These are phyloP conservation scores for Cornus suecica DNA, from an alignment of 148 eudicot species.

Conservation along the genomic window DNA sequence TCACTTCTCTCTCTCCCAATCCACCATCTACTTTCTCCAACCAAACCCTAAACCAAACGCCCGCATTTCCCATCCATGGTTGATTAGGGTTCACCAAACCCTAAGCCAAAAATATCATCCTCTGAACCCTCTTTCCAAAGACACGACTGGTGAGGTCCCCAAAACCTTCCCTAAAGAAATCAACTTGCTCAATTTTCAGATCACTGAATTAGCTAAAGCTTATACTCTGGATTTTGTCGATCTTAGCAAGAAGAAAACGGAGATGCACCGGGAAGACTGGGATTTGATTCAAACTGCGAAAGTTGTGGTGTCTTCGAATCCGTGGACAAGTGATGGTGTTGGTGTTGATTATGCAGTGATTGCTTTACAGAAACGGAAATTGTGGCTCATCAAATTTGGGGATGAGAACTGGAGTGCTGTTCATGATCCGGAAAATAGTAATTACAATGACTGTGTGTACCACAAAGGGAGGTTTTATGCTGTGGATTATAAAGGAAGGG, in stretches of 20 bases:
- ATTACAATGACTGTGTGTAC: background rate
- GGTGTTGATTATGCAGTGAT: background rate
- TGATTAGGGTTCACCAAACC: background rate
- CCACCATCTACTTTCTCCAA: background rate
- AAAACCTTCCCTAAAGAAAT: background rate
- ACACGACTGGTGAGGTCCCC: background rate
- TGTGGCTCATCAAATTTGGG: background rate
- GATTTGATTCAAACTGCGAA: background rate
- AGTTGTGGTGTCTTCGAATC: background rate
- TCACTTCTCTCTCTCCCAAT: background rate
- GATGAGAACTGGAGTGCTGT: background rate
- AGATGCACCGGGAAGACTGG: background rate
- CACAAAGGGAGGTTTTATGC: slow-evolving; percentile 3
- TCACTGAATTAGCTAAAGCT: background rate
- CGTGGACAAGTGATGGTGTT: background rate
- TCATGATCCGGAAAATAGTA: background rate
- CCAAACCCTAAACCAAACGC: background rate
- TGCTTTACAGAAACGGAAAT: background rate
- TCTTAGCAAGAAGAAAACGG: background rate
- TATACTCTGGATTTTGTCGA: background rate
- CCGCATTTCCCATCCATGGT: background rate
- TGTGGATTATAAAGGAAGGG: slow-evolving; percentile 1
- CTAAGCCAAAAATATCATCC: background rate
- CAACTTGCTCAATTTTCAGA: background rate
- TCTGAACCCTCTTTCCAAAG: background rate